These are phyloP conservation scores for Orbilia javanica DNA, from an alignment of 2,329 filamentous ascomycete genomes.

Conservation along the genomic window DNA sequence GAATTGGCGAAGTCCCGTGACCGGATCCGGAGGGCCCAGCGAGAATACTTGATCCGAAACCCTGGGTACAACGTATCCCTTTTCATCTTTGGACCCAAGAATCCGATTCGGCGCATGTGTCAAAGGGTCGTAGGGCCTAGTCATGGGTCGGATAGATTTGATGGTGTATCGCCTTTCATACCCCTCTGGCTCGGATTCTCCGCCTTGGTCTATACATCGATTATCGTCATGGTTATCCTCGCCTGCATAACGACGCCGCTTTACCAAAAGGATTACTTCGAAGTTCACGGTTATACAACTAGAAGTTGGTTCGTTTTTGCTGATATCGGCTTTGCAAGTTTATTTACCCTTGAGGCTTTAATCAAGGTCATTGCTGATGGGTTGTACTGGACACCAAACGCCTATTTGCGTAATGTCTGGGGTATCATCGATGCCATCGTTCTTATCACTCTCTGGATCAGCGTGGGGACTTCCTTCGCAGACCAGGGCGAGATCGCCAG, in stretches of 20 bases:
- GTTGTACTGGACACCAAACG: constrained; percentile 95
- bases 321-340: constrained; percentile 85
- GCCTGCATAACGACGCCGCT: constrained; percentile 94
- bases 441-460: constrained; percentile 93
- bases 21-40: constrained; percentile 85
- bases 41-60: constrained; percentile 87
- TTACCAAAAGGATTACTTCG: constrained; percentile 89
- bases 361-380: constrained; percentile 97
- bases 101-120: constrained; percentile 83
- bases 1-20: constrained; percentile 88
- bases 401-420: constrained; percentile 96
- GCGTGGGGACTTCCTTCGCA: constrained; percentile 83
- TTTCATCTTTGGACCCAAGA: constrained; percentile 84
- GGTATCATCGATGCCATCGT: constrained; percentile 95
- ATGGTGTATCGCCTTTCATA: constrained; percentile 89
- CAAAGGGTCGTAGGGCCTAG: constrained; percentile 92
- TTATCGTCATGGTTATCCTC: constrained; percentile 96
- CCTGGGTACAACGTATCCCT: constrained; percentile 93
- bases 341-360: constrained; percentile 86
- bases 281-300: constrained; percentile 71
- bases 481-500: constrained; percentile 87
- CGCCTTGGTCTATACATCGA: constrained; percentile 90
- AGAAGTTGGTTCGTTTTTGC: constrained; percentile 96
- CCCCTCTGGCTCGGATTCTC: constrained; percentile 94
- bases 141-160: constrained; percentile 84